phyloP scores from a whole-genome alignment of 2,329 filamentous ascomycete species.

The Calonectria multiphialidica region DNA sequence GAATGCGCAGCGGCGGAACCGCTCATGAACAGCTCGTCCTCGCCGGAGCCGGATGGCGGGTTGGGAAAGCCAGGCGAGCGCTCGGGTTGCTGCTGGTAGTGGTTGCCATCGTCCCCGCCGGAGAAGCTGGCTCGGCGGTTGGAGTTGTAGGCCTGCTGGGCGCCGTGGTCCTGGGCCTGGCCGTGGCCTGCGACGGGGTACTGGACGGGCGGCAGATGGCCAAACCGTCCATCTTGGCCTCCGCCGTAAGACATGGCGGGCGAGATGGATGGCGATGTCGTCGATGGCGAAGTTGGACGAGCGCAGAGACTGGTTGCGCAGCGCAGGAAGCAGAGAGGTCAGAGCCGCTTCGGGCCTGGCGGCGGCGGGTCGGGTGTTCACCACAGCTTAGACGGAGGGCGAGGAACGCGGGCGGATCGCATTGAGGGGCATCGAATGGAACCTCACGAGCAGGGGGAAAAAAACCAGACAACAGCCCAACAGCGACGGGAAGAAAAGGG shows the following conservation, averaged over 20 bases:
- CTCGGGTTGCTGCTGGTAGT: conserved; percentile 55
- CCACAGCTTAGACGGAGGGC: conserved; percentile 41
- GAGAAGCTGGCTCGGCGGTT: conserved; percentile 78
- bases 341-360: conserved; percentile 37
- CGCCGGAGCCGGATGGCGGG: conserved; percentile 35
- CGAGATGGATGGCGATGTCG: conserved; percentile 20
- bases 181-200: conserved; percentile 64
- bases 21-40: conserved; percentile 75
- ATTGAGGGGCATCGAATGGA: conserved; percentile 39
- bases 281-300: conserved; percentile 23
- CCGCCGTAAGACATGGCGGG: conserved; percentile 72
- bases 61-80: conserved; percentile 38
- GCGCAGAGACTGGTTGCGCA: conserved; percentile 3
- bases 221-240: conserved; percentile 73
- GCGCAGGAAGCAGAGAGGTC: conserved; percentile 29
- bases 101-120: conserved; percentile 77
- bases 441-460: background rate
- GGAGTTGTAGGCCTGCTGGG: conserved; percentile 53
- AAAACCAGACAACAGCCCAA: background rate
- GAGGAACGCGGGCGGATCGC: conserved; percentile 39
- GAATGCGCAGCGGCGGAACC: conserved; percentile 51
- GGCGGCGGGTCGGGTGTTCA: conserved; percentile 38
- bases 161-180: conserved; percentile 48
- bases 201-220: conserved; percentile 75
- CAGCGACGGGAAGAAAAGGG: conserved; percentile 8